These are phyloP conservation scores for Isatis lusitanica DNA, from an alignment of 441 rosid genomes.

Conservation along the genomic window DNA sequence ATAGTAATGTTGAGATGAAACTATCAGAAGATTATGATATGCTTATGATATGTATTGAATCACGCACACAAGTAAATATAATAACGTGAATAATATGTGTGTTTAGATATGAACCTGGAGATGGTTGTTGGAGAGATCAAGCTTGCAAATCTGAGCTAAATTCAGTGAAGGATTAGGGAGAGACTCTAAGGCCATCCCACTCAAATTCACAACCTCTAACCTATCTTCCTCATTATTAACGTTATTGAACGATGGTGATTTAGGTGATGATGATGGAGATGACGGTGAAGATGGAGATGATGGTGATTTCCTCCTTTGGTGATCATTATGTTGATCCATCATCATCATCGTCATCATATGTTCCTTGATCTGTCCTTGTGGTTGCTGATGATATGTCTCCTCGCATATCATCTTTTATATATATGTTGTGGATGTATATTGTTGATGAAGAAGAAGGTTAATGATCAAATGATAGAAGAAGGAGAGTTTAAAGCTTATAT, in stretches of 20 bases:
- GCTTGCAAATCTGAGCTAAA: constrained; percentile 61
- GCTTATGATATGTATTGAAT: neutral
- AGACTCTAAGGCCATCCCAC: constrained; percentile 63
- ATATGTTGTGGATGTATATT: neutral
- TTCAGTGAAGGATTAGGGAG: constrained; percentile 69
- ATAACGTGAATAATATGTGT: neutral
- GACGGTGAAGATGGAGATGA: constrained; percentile 13
- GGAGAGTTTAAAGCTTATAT: constrained; percentile 14
- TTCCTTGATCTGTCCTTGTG: constrained; percentile 24
- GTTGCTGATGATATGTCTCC: constrained; percentile 34
- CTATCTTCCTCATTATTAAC: constrained; percentile 43
- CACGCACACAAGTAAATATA: neutral
- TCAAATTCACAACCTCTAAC: constrained; percentile 59
- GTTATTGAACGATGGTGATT: constrained; percentile 27
- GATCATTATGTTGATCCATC: constrained; percentile 24
- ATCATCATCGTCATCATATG: constrained; percentile 36
- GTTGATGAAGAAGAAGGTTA: constrained; percentile 20
- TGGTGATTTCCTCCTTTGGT: constrained; percentile 19
- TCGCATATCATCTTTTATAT: constrained; percentile 36
- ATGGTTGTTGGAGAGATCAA: constrained; percentile 81
- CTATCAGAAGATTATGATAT: neutral
- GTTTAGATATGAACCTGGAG: constrained; percentile 54
- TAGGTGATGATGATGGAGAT: constrained; percentile 31
- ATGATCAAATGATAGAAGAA: constrained; percentile 19
- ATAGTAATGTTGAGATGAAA: neutral